Conservation (phyloP, 257 asterid species). For the Primulina huaijiensis region DNA sequence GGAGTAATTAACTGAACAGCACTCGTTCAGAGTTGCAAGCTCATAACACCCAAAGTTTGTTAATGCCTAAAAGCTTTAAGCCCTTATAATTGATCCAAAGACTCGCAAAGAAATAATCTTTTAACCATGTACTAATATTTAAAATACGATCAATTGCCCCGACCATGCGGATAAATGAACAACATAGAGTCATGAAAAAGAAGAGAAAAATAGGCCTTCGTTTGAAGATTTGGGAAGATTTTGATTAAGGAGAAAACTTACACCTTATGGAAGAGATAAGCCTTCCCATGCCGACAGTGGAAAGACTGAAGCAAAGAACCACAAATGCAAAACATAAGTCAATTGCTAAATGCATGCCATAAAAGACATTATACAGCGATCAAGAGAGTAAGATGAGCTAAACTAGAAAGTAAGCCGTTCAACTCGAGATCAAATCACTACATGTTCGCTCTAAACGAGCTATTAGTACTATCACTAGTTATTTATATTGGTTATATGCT, state of each 20-base stretch:
- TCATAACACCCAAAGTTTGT: neutral
- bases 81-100: neutral
- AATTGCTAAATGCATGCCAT: neutral
- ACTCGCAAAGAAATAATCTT: neutral
- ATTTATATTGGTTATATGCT: neutral
- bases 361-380: neutral
- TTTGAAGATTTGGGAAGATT: conserved; percentile 2
- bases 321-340: conserved; percentile 19
- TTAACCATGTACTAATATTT: too few relatives aligned
- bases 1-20: neutral
- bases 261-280: conserved; percentile 80
- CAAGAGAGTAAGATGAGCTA: neutral
- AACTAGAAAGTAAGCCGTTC: neutral
- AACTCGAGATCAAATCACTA: neutral
- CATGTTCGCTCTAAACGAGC: neutral
- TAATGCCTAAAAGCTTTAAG: neutral
- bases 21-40: neutral
- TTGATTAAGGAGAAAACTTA: conserved; percentile 49
- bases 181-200: neutral
- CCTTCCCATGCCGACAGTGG: conserved; percentile 68
- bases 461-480: neutral
- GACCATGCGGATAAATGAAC: neutral
- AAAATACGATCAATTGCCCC: neutral
- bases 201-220: neutral
- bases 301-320: conserved; percentile 48